Evolutionary conservation across 1,139 yeast species (phyloP).

Genomic region (Taiozyma sp.): DNA sequence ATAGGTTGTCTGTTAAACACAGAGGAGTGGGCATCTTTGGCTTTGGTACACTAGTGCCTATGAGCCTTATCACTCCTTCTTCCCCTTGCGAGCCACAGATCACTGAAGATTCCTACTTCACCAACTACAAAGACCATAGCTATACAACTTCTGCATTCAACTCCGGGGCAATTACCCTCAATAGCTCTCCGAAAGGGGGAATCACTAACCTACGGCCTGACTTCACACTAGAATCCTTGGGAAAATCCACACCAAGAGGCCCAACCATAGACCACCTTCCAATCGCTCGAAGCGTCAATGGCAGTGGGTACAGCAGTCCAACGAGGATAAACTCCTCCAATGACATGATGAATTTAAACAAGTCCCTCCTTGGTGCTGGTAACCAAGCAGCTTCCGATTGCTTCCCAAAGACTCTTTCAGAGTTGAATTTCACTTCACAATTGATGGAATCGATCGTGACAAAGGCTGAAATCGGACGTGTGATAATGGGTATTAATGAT

Average conservation of each 20-base stretch:
- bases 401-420: neutral
- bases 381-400: neutral
- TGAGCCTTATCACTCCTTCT: constrained; percentile 7
- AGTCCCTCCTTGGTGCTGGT: neutral
- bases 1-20: neutral
- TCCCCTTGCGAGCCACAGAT: neutral
- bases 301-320: constrained; percentile 7
- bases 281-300: neutral
- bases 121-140: neutral
- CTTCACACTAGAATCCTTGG: neutral
- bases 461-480: constrained; percentile 6
- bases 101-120: neutral
- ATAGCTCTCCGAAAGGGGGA: constrained; percentile 1
- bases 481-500: constrained; percentile 5
- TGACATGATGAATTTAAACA: constrained; percentile 4
- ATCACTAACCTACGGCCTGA: neutral
- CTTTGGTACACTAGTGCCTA: constrained; percentile 18
- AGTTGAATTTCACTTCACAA: constrained; percentile 1
- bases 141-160: neutral
- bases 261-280: neutral
- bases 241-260: neutral
- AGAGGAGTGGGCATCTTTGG: constrained; percentile 19
- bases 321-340: constrained; percentile 11
- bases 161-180: neutral
- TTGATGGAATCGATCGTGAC: constrained; percentile 5